phyloP scores from a whole-genome alignment of 2,329 filamentous ascomycete species.

The Hymenotorrendiella dingleyae region DNA sequence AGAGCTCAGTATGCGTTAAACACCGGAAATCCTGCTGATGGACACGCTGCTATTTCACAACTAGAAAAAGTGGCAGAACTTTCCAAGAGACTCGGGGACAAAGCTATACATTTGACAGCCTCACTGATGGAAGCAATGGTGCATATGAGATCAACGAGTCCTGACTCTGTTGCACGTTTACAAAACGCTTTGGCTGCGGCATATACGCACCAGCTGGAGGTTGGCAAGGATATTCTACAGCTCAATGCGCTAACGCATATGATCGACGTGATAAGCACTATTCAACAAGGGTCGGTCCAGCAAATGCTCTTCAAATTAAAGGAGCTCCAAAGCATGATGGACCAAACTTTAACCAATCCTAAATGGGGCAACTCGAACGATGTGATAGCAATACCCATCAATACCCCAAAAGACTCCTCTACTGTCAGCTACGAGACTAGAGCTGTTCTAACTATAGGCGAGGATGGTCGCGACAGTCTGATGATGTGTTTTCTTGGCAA shows the following conservation, averaged over 20 bases:
- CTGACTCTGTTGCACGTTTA: slow-evolving; percentile 63
- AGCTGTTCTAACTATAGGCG: slow-evolving; percentile 44
- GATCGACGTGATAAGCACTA: slow-evolving; percentile 63
- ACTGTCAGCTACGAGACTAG: slow-evolving; percentile 53
- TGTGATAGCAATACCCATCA: slow-evolving; percentile 50
- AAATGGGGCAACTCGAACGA: slow-evolving; percentile 32
- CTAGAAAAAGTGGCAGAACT: slow-evolving; percentile 56
- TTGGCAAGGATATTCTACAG: slow-evolving; percentile 57
- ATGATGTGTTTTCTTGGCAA: slow-evolving; percentile 57
- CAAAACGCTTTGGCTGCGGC: slow-evolving; percentile 70
- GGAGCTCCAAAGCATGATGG: slow-evolving; percentile 55
- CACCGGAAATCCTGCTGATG: slow-evolving; percentile 53
- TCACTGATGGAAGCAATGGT: slow-evolving; percentile 64
- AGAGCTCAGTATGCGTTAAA: slow-evolving; percentile 65
- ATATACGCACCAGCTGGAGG: slow-evolving; percentile 63
- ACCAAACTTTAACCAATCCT: slow-evolving; percentile 40
- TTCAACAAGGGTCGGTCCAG: slow-evolving; percentile 56
- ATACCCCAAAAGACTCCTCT: slow-evolving; percentile 39
- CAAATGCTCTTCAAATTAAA: slow-evolving; percentile 54
- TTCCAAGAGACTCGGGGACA: slow-evolving; percentile 55
- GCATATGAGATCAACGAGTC: slow-evolving; percentile 57
- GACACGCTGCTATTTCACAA: slow-evolving; percentile 59
- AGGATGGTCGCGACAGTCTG: slow-evolving; percentile 46
- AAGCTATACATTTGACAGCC: slow-evolving; percentile 58
- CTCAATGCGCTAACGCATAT: slow-evolving; percentile 60